These are phyloP conservation scores for Amesomyces nigricolor DNA, from an alignment of 2,329 filamentous ascomycete species.

Conservation along the genomic window DNA sequence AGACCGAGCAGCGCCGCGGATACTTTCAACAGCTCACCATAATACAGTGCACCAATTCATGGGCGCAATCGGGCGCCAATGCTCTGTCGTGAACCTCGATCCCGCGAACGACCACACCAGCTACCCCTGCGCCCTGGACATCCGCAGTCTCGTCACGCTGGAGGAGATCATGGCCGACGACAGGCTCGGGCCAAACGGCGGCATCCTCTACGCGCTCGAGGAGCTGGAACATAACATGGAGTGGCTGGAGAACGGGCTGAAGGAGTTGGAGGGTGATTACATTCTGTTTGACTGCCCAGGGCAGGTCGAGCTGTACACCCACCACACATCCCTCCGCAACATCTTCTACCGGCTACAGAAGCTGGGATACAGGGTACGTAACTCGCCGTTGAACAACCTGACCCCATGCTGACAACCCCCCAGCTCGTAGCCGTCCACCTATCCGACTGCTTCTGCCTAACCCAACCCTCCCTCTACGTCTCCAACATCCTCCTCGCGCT, in stretches of 20 bases:
- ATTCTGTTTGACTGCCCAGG: conserved; percentile 94
- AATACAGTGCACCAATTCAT: conserved; percentile 86
- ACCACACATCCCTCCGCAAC: conserved; percentile 85
- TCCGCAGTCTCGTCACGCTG: conserved; percentile 79
- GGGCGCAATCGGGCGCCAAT: conserved; percentile 88
- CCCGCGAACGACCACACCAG: conserved; percentile 91
- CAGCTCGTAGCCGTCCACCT: conserved; percentile 91
- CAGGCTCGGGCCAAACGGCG: conserved; percentile 84
- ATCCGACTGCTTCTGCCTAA: conserved; percentile 89
- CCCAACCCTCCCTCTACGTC: conserved; percentile 88
- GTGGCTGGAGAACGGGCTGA: conserved; percentile 79
- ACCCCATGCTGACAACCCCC: conserved; percentile 27
- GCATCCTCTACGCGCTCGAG: conserved; percentile 86
- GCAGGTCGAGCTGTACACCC: conserved; percentile 94
- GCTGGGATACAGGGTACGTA: conserved; percentile 77
- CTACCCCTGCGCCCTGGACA: conserved; percentile 85
- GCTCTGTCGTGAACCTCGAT: conserved; percentile 92
- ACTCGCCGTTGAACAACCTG: background rate
- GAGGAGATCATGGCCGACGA: conserved; percentile 95
- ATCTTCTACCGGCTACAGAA: conserved; percentile 90
- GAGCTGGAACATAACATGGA: conserved; percentile 92
- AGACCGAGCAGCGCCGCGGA: no score
- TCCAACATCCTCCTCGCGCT: conserved; percentile 89
- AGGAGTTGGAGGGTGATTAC: conserved; percentile 81
- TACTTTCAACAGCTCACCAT: conserved; percentile 3